Evolutionary conservation across 2,329 filamentous ascomycete genomes (phyloP).

Genomic region (Trichoderma endophyticum): DNA sequence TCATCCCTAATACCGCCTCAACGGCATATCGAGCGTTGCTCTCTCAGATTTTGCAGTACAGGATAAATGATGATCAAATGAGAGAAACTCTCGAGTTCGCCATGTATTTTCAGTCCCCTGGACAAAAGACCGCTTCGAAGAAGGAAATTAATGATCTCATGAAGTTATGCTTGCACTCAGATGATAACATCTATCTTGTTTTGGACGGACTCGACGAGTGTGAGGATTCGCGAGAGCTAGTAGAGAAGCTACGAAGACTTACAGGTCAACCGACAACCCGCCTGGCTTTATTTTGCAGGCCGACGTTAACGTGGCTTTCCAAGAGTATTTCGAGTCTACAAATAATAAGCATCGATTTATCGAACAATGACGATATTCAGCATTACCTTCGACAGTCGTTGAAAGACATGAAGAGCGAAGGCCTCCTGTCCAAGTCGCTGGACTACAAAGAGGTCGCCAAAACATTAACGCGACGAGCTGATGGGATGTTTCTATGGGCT

Average conservation of each 20-base stretch:
- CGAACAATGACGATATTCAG: not conserved
- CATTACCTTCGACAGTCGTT: not conserved
- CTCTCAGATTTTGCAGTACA: not conserved
- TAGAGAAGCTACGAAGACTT: not conserved
- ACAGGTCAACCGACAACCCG: not conserved
- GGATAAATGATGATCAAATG: not conserved
- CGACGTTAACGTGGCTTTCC: not conserved
- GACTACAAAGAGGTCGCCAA: not conserved
- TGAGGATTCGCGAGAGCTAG: not conserved
- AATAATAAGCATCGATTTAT: not conserved
- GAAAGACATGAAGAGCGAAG: not conserved
- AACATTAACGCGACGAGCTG: not conserved
- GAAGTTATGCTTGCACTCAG: not conserved
- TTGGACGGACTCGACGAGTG: not conserved
- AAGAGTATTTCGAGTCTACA: not conserved
- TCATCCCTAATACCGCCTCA: not conserved
- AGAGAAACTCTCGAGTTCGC: not conserved
- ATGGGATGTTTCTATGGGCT: not conserved
- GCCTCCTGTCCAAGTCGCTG: not conserved
- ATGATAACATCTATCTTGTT: not conserved
- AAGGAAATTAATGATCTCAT: not conserved
- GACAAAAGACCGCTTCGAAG: not conserved
- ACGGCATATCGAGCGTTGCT: not conserved
- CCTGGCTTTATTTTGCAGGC: not conserved
- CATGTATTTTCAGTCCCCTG: not conserved